phyloP scores from a whole-genome alignment of 2,329 filamentous ascomycete genomes.

The Colletotrichum tropicale region DNA sequence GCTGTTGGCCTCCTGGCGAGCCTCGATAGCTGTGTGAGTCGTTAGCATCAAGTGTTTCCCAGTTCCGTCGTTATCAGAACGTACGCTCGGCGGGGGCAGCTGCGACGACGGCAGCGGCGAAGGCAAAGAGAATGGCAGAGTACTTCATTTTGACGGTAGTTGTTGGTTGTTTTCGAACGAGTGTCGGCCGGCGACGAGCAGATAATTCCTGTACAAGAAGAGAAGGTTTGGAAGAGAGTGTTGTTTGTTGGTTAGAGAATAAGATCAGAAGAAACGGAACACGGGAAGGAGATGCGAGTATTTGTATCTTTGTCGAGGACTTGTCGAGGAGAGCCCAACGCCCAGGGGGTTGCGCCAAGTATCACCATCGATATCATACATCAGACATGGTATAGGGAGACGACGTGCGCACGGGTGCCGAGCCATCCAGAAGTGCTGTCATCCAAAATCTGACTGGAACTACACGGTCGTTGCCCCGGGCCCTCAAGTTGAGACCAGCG shows the following conservation, averaged over 20 bases:
- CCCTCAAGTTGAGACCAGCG: constrained; percentile 8
- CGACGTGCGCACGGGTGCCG: not conserved
- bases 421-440: constrained; percentile 1
- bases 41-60: constrained; percentile 1
- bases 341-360: not conserved
- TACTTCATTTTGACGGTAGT: constrained; percentile 57
- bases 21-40: constrained; percentile 31
- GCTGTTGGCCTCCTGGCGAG: constrained; percentile 29
- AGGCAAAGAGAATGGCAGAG: constrained; percentile 50
- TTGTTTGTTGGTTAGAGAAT: not conserved
- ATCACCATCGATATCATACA: constrained; percentile 17
- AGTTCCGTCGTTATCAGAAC: not conserved
- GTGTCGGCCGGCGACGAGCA: constrained; percentile 59
- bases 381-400: not conserved
- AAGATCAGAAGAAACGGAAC: constrained; percentile 9
- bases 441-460: constrained; percentile 11
- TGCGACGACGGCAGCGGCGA: constrained; percentile 52
- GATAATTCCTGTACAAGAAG: constrained; percentile 33
- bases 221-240: constrained; percentile 23
- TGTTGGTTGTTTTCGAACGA: constrained; percentile 28
- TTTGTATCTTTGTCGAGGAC: constrained; percentile 26
- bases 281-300: constrained; percentile 21
- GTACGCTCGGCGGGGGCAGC: constrained; percentile 27
- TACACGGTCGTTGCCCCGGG: not conserved
- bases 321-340: not conserved